A percentile compares a stretch with the other conserved stretches of the same genome.
Conservation (phyloP, 2,329 filamentous ascomycete genomes). For the Sclerotinia subarctica region DNA sequence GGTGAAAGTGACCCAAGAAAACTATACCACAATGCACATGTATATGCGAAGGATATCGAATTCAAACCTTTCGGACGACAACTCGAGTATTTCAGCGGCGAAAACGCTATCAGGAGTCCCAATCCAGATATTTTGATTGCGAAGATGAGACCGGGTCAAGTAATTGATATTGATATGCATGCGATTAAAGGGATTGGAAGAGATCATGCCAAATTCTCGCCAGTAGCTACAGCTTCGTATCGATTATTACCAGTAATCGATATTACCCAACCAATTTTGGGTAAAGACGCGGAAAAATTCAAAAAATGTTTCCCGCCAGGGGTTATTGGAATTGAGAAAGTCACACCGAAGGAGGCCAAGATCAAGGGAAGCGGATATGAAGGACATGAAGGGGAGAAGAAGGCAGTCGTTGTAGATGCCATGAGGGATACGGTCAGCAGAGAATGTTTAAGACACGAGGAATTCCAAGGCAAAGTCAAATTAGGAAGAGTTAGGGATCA, state of each 20-base stretch:
- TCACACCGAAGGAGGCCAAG: slow-evolving; percentile 64
- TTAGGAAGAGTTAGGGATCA: slow-evolving; percentile 87
- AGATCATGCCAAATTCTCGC: slow-evolving; percentile 96
- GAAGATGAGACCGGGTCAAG: slow-evolving; percentile 88
- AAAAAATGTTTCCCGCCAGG: slow-evolving; percentile 83
- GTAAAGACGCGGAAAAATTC: slow-evolving; percentile 85
- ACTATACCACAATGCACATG: slow-evolving; percentile 80
- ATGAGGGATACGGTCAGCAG: slow-evolving; percentile 95
- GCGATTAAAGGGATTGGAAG: slow-evolving; percentile 91
- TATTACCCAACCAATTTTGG: slow-evolving; percentile 80
- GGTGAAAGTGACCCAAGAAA: slow-evolving; percentile 77
- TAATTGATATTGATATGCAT: slow-evolving; percentile 82
- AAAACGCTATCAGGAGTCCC: slow-evolving; percentile 66
- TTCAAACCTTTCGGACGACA: slow-evolving; percentile 77
- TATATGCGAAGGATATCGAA: slow-evolving; percentile 74
- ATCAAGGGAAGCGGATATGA: slow-evolving; percentile 62
- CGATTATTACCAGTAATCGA: slow-evolving; percentile 83
- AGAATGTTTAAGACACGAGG: slow-evolving; percentile 84
- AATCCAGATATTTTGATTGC: slow-evolving; percentile 93
- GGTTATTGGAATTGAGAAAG: slow-evolving; percentile 75
- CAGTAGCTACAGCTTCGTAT: slow-evolving; percentile 92
- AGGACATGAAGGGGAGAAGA: slow-evolving; percentile 72
- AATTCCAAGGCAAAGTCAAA: slow-evolving; percentile 95
- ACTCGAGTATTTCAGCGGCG: slow-evolving; percentile 63
- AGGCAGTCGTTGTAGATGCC: slow-evolving; percentile 81